A percentile compares a stretch with the other conserved stretches of the same genome.
phyloP scores from a whole-genome alignment of 2,329 filamentous ascomycete species.

The Fusarium veterinarium region DNA sequence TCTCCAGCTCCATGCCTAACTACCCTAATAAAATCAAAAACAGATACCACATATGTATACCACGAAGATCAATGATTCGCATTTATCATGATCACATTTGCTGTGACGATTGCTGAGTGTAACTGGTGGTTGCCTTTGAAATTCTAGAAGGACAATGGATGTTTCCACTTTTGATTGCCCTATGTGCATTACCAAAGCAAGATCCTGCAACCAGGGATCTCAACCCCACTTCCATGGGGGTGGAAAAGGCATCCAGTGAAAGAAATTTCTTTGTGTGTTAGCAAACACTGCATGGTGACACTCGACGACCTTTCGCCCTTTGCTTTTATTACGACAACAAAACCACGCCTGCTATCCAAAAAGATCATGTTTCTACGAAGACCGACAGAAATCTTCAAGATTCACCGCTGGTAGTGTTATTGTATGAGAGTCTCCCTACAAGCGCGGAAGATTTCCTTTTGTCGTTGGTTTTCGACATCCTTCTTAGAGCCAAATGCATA shows the following conservation, averaged over 20 bases:
- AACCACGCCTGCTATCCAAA: fast-evolving
- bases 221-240: neutral
- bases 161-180: neutral
- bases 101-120: neutral
- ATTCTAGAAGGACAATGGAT: neutral
- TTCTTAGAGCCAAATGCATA: fast-evolving
- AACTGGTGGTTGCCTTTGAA: neutral
- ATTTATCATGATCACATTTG: neutral
- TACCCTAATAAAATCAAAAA: fast-evolving
- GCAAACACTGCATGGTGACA: neutral
- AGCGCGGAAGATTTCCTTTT: neutral
- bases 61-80: fast-evolving
- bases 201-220: neutral
- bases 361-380: fast-evolving
- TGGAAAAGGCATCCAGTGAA: neutral
- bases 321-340: fast-evolving
- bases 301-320: neutral
- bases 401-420: too few relatives aligned
- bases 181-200: neutral
- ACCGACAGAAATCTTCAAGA: fast-evolving
- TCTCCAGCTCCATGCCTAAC: fast-evolving
- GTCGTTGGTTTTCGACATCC: neutral
- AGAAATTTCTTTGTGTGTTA: neutral
- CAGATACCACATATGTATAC: fast-evolving
- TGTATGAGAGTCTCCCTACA: fast-evolving